A percentile compares a stretch with the other conserved stretches of the same genome.
Evolutionary conservation across 306 rosid genomes (phyloP).

Genomic region (Prunus salicina): DNA sequence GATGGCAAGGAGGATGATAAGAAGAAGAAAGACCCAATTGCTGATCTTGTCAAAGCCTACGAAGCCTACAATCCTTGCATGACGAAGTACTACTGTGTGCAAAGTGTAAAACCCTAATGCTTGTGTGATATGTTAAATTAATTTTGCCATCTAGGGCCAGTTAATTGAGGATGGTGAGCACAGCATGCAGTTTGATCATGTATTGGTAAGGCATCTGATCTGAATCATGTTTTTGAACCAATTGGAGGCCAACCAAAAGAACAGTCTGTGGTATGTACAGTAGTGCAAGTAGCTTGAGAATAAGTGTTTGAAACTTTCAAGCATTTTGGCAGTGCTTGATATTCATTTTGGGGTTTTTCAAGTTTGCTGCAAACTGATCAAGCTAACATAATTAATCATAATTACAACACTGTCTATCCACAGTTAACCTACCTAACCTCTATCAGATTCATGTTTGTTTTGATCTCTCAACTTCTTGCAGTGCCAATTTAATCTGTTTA

Average conservation of each 20-base stretch:
- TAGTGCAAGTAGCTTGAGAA: not conserved
- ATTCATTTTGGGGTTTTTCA: not conserved
- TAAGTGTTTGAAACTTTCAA: not conserved
- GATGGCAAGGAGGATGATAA: slow-evolving; percentile 38
- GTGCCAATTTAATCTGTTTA: not conserved
- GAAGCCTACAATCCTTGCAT: slow-evolving; percentile 41
- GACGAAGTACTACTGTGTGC: slow-evolving; percentile 41
- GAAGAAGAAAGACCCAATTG: slow-evolving; percentile 45
- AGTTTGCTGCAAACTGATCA: not conserved
- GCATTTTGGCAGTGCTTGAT: not conserved
- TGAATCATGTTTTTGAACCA: not conserved
- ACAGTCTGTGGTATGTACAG: not conserved
- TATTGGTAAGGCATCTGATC: not conserved
- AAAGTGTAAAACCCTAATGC: slow-evolving; percentile 52
- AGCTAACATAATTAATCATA: not conserved
- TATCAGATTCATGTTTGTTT: slow-evolving; percentile 3
- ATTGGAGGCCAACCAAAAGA: not conserved
- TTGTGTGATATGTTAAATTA: slow-evolving; percentile 58
- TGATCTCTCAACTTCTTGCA: not conserved
- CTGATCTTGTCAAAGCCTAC: slow-evolving; percentile 42
- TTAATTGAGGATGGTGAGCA: not conserved
- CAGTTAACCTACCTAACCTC: not conserved
- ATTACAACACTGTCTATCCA: not conserved
- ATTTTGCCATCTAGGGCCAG: not conserved
- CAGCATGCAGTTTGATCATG: not conserved